Percentiles rank a stretch among this genome's conserved stretches.
Conservation (phyloP, 495 filamentous ascomycete genomes). For the Lepraria neglecta region DNA sequence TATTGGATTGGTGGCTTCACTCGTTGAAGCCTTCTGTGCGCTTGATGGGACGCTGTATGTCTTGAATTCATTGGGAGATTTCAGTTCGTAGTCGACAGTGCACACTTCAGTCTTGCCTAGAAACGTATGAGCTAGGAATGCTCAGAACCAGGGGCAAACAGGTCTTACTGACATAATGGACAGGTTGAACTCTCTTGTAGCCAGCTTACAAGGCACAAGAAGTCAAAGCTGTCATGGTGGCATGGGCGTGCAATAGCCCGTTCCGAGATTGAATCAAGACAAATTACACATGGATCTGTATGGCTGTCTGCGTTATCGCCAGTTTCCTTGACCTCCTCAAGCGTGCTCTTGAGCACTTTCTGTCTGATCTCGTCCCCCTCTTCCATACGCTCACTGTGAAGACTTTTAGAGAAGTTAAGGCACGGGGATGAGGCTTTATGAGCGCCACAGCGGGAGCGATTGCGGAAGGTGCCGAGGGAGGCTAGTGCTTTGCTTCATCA, state of each 20-base stretch:
- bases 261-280: slow-evolving; percentile 68
- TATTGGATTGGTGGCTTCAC: background rate
- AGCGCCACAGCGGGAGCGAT: background rate
- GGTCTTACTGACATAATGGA: slow-evolving; percentile 56
- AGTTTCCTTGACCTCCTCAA: slow-evolving; percentile 12
- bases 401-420: background rate
- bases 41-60: slow-evolving; percentile 42
- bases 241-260: slow-evolving; percentile 66
- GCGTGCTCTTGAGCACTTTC: slow-evolving; percentile 12
- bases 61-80: slow-evolving; percentile 47
- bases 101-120: slow-evolving; percentile 58
- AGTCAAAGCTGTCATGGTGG: slow-evolving; percentile 75
- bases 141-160: slow-evolving; percentile 6
- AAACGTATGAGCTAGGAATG: slow-evolving; percentile 19
- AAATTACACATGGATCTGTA: slow-evolving; percentile 50
- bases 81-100: slow-evolving; percentile 61
- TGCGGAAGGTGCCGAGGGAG: background rate
- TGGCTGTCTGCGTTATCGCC: background rate
- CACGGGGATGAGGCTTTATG: background rate
- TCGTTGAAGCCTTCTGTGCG: background rate
- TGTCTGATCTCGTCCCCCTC: slow-evolving; percentile 12
- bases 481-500: background rate
- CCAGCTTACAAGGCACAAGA: slow-evolving; percentile 78
- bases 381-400: slow-evolving; percentile 16
- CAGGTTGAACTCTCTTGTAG: slow-evolving; percentile 65